Base-by-base conservation (phyloP, 345 rosid species). In the Litchi chinensis region DNA sequence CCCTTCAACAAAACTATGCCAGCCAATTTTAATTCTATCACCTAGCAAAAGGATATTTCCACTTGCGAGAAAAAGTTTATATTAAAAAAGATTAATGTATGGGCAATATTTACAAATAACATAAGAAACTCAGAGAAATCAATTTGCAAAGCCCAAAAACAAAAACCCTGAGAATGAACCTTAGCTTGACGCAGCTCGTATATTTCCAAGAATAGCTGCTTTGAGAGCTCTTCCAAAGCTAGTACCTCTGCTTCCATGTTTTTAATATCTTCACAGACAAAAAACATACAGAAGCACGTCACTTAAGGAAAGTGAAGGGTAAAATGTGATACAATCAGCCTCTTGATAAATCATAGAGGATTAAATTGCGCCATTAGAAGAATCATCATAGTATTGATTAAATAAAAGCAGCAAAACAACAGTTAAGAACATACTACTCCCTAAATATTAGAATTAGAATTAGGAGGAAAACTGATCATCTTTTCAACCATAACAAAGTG, bases 121-220 rank as follows among this genome's bases (percentile, higher is more conserved):
- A 71, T 32, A 71, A 68, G 69, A 50, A 22, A 63, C 2, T 37
- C 28, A 41, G 18, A 24, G 63, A 15, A 54, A 52, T 8, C 37
- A 52, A 22, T 54, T 39, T n/a, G n/a, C 71, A 41, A 57, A 7
- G n/a, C 63, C 11, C 32, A n/a, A 82, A 62, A 50, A 73, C 8
- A 46, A 68, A 22, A 68, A 8, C 16, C 22, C 10, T 15, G 46
- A 76, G 66, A 80, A 80, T 26, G 81, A 77, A 94, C 98, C 97
- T 94, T 96, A 79, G 99, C 95, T 79, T 94, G 98, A 79, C 93
- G 97, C 85, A 96, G 98, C 88, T 96, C 99, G 83, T 91, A 96
- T 57, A 96, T 94, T 85, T 96, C 99, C 89, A 96, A 80, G 87
- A 96, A 96, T 39, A 96, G 89, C 84, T 96, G 99, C 91, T 94